Evolutionary conservation across 2,329 filamentous ascomycete species (phyloP).

Genomic region (Ophiobolus disseminans): DNA sequence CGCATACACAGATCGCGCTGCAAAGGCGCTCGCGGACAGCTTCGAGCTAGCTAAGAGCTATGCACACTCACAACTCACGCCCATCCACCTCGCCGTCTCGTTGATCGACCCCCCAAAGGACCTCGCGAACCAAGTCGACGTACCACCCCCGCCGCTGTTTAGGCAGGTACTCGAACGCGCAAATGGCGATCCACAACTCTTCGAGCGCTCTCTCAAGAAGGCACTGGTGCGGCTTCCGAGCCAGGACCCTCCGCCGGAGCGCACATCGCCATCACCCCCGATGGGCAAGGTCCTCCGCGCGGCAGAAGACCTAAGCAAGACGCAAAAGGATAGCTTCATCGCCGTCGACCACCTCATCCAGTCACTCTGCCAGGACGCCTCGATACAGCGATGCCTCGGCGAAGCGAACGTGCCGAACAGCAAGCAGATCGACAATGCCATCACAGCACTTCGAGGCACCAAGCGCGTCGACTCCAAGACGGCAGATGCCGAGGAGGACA

Average conservation of each 20-base stretch:
- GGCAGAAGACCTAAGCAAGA: constrained; percentile 89
- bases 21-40: constrained; percentile 87
- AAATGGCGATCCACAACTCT: constrained; percentile 87
- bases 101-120: constrained; percentile 78
- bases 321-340: constrained; percentile 96
- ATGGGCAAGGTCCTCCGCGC: constrained; percentile 84
- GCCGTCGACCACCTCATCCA: constrained; percentile 94
- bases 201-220: constrained; percentile 92
- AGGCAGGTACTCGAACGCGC: constrained; percentile 93
- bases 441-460: constrained; percentile 89
- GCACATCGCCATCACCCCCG: constrained; percentile 79
- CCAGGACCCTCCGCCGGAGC: constrained; percentile 93
- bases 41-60: constrained; percentile 89
- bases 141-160: constrained; percentile 76
- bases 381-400: constrained; percentile 75
- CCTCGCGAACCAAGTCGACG: constrained; percentile 70
- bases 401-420: constrained; percentile 91
- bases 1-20: constrained; percentile 93
- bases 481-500: constrained; percentile 88
- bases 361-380: constrained; percentile 78
- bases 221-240: constrained; percentile 86
- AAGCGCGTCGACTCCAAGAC: constrained; percentile 95
- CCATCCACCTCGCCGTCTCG: constrained; percentile 85
- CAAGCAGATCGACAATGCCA: constrained; percentile 88
- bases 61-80: constrained; percentile 86